Percentiles rank a stretch among this genome's conserved stretches.
Conservation (phyloP, 2,329 filamentous ascomycete genomes). For the Talaromyces islandicus region DNA sequence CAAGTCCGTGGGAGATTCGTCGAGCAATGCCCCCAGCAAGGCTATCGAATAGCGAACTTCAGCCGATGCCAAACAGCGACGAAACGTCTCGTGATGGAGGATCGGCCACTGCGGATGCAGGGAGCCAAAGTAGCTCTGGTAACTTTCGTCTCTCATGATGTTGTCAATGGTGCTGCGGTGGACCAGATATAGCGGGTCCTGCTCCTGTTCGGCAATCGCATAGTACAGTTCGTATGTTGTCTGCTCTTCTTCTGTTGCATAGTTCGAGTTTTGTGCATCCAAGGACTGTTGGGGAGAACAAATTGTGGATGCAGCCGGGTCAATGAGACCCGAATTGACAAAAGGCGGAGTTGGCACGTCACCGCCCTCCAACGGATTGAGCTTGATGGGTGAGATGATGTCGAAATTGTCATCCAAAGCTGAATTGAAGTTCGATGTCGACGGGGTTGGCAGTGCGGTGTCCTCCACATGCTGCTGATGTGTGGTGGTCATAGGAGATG, state of each 20-base stretch:
- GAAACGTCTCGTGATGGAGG: not conserved
- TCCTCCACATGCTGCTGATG: not conserved
- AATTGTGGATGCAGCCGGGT: not conserved
- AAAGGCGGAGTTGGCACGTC: not conserved
- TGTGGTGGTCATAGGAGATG: not conserved
- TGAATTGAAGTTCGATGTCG: not conserved
- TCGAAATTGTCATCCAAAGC: not conserved
- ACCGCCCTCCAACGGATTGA: not conserved
- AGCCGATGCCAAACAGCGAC: not conserved
- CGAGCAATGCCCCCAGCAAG: not conserved
- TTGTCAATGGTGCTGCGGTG: not conserved
- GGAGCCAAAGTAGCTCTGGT: not conserved
- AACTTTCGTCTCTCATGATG: not conserved
- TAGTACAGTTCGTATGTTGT: not conserved
- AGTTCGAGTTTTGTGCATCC: not conserved
- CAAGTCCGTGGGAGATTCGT: not conserved
- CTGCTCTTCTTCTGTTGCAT: not conserved
- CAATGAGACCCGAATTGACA: not conserved
- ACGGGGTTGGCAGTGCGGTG: not conserved
- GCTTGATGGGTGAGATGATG: not conserved
- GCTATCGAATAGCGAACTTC: not conserved
- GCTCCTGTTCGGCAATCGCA: not conserved
- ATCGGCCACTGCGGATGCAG: not conserved
- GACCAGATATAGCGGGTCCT: not conserved
- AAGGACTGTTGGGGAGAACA: not conserved